Evolutionary conservation across 2,329 filamentous ascomycete genomes (phyloP).

Genomic region (Sclerotinia trifoliorum): DNA sequence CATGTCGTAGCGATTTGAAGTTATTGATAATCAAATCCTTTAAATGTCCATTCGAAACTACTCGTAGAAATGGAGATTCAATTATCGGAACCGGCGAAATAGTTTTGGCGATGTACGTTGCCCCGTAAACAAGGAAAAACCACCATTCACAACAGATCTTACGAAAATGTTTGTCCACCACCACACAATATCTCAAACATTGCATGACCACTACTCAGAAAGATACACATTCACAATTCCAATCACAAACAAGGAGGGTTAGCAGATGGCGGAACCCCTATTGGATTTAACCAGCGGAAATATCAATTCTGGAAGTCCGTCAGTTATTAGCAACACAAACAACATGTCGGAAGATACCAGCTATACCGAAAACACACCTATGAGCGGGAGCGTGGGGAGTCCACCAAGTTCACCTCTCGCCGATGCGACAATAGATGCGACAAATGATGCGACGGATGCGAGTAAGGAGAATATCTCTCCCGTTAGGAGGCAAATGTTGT

Average conservation of each 20-base stretch:
- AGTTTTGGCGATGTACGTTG: conserved; percentile 19
- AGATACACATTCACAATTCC: conserved; percentile 11
- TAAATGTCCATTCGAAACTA: neutral
- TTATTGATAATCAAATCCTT: neutral
- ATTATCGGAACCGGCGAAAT: conserved; percentile 8
- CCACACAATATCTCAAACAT: conserved; percentile 17
- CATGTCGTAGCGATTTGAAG: neutral
- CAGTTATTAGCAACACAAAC: conserved; percentile 26
- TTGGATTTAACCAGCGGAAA: conserved; percentile 12
- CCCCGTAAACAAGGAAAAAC: conserved; percentile 22
- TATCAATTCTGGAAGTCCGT: conserved; percentile 26
- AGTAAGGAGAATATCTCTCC: conserved; percentile 37
- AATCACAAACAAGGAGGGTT: neutral
- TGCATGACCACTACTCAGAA: conserved; percentile 17
- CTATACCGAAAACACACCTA: conserved; percentile 30
- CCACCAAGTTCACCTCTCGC: conserved; percentile 39
- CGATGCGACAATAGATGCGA: conserved; percentile 23
- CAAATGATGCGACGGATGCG: conserved; percentile 30
- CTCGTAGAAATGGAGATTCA: conserved; percentile 1
- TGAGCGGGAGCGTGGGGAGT: conserved; percentile 32
- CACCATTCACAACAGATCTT: conserved; percentile 17
- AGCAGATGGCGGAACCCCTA: conserved; percentile 26
- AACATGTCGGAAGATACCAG: conserved; percentile 33
- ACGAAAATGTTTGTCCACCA: conserved; percentile 21
- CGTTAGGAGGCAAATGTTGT: conserved; percentile 30